A percentile compares a stretch with the other conserved stretches of the same genome.
Evolutionary conservation across 345 rosid species (phyloP).

Genomic region (Litchi chinensis): DNA sequence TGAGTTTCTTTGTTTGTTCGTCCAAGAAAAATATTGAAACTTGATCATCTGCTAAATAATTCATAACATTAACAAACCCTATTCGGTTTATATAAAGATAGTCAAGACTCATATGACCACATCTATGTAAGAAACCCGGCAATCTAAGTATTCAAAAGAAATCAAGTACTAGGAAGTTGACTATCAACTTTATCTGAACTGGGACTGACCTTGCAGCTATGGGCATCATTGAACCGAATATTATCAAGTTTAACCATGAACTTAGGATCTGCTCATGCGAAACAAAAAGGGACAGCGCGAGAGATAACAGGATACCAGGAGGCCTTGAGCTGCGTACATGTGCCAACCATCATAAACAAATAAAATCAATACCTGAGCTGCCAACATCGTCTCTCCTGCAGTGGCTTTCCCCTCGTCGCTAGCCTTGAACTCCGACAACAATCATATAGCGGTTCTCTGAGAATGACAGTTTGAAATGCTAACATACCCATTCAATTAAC

Average conservation of each 20-base stretch:
- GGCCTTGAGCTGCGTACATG: no score
- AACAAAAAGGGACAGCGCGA: no score
- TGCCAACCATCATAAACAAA: no score
- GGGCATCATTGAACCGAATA: slow-evolving; percentile 46
- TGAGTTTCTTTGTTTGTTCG: slow-evolving; percentile 54
- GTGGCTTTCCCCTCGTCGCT: no score
- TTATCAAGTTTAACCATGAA: slow-evolving; percentile 30
- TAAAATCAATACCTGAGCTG: no score
- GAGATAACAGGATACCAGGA: no score
- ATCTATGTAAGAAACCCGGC: not conserved
- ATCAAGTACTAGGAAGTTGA: slow-evolving; percentile 67
- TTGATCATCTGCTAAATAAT: slow-evolving; percentile 58
- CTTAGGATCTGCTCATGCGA: slow-evolving; percentile 38
- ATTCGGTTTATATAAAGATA: not conserved
- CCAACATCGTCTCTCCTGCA: no score
- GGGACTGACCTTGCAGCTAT: slow-evolving; percentile 42
- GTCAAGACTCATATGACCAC: not conserved
- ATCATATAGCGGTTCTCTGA: no score
- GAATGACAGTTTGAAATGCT: no score
- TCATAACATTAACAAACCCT: slow-evolving; percentile 14
- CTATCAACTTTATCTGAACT: slow-evolving; percentile 53
- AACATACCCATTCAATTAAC: no score
- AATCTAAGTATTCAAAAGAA: not conserved
- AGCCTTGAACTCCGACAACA: no score
- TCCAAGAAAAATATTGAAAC: slow-evolving; percentile 61